Conservation (phyloP, 2,329 filamentous ascomycete species). For the Aspergillus awamori region DNA sequence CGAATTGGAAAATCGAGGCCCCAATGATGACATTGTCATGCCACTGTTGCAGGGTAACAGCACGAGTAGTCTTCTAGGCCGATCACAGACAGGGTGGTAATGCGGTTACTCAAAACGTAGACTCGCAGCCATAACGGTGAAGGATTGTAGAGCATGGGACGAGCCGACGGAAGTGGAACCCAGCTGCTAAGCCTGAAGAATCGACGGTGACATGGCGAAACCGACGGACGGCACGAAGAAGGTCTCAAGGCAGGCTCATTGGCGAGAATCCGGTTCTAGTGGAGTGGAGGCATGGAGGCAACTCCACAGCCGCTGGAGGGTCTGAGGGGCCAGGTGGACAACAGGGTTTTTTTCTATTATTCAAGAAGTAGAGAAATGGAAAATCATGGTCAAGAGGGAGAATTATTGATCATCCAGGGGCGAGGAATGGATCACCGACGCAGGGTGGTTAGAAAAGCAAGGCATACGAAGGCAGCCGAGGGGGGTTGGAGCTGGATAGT, state of each 20-base stretch:
- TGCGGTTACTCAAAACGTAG: not conserved
- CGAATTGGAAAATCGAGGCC: too few species aligned
- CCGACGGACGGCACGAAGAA: not conserved
- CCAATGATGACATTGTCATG: too few species aligned
- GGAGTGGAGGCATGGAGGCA: not conserved
- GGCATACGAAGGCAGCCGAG: not conserved
- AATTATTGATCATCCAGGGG: not conserved
- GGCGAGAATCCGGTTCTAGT: not conserved
- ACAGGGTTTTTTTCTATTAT: constrained; percentile 1
- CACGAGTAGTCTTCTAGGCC: not conserved
- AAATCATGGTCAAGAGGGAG: not conserved
- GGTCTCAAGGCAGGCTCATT: not conserved
- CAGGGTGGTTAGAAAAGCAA: not conserved
- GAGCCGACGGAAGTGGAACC: not conserved
- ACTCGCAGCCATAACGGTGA: not conserved
- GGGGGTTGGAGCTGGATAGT: not conserved
- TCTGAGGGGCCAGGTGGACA: not conserved
- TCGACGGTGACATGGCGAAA: not conserved
- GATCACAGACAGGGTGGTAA: not conserved
- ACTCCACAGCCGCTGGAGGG: not conserved
- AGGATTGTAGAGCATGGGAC: not conserved
- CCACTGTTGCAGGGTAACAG: too few species aligned
- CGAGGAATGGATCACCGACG: not conserved
- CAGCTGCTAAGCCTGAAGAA: not conserved
- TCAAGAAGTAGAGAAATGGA: not conserved